Base-by-base conservation (phyloP, 257 asterid species). In the Solanum virginianum region DNA sequence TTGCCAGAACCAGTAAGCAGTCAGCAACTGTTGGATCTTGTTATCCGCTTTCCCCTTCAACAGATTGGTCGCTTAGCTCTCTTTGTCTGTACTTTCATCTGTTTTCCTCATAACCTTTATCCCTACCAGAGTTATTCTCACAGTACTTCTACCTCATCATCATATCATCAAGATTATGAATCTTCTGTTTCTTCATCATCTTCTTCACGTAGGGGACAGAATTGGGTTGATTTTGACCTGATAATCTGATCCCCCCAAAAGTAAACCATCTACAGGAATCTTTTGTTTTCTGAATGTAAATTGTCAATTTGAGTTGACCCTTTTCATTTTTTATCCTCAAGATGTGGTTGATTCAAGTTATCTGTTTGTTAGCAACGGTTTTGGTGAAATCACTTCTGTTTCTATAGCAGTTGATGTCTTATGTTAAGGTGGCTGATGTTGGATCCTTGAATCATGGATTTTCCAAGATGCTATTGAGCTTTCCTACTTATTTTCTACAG, bases 1-100 rank as follows among this genome's bases (percentile, higher is more conserved):
- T 80, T 86, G 59, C 51, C 70, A 2, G 83, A 88, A 14, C 45
- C 86, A 45, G 82, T 86, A 65, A 85, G 83, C 51, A 88, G 90
- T 8, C 86, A 88, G 60, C 87, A 88, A 53, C 82, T 88, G 83
- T 80, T 88, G 83, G 87, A 88, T 86, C 90, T 88, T 83, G 87
- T 82, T 15, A 85, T 88, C 2, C 80, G 88, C 49, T 88, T 86
- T 49, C 90, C 90, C 71, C 87, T 88, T 4, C 89, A 65, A 66
- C 89, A 86, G 83, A 85, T 88, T 2, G 90, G 90, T 70, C 90
- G 87, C 3, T 84, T 88, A 62, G 84, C 86, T 79, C 74, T 86
- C 32, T 88, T 24, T 51, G 49, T 88, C 32, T 88, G 90, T 83
- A 88, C 87, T 81, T 86, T 60, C 85, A 79, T 88, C 41, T 88